phyloP scores from a whole-genome alignment of 371 early-diverging fungal genomes.

The Chytridium lagenaria region DNA sequence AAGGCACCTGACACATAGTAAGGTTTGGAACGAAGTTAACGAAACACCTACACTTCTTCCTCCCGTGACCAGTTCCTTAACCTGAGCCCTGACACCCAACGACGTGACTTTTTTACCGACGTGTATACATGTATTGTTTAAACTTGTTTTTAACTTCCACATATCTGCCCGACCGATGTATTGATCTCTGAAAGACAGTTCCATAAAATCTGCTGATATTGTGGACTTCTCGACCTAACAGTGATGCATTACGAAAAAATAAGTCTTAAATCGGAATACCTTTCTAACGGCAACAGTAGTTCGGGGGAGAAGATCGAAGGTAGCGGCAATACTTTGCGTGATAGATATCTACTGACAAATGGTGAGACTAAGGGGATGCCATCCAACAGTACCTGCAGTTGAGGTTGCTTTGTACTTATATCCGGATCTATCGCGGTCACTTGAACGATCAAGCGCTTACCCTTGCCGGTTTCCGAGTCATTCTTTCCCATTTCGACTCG shows the following conservation, averaged over 20 bases:
- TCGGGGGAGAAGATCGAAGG: conserved; percentile 65
- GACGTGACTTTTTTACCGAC: conserved; percentile 75
- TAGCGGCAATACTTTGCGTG: conserved; percentile 61
- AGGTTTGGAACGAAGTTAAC: not conserved
- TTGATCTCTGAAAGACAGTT: conserved; percentile 88
- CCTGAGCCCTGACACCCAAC: conserved; percentile 82
- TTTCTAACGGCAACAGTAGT: conserved; percentile 60
- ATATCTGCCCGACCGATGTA: conserved; percentile 93
- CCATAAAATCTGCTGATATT: conserved; percentile 80
- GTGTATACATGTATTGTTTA: conserved; percentile 78
- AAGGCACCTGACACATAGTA: conserved; percentile 52
- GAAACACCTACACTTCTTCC: conserved; percentile 59
- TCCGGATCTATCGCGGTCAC: conserved; percentile 60
- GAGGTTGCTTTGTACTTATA: conserved; percentile 57
- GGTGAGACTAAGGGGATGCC: too few relatives aligned
- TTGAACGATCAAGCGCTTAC: conserved; percentile 54
- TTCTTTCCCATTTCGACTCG: not conserved
- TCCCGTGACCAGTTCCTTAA: conserved; percentile 77
- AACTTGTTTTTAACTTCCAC: conserved; percentile 84
- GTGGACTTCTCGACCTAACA: conserved; percentile 66
- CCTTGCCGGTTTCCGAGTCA: conserved; percentile 19
- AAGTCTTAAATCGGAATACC: conserved; percentile 23
- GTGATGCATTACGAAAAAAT: not conserved
- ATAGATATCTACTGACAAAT: conserved; percentile 61
- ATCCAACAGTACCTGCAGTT: conserved; percentile 67